Base-by-base conservation (phyloP, 2,329 filamentous ascomycete genomes). In the Ilyonectria mors-panacis region DNA sequence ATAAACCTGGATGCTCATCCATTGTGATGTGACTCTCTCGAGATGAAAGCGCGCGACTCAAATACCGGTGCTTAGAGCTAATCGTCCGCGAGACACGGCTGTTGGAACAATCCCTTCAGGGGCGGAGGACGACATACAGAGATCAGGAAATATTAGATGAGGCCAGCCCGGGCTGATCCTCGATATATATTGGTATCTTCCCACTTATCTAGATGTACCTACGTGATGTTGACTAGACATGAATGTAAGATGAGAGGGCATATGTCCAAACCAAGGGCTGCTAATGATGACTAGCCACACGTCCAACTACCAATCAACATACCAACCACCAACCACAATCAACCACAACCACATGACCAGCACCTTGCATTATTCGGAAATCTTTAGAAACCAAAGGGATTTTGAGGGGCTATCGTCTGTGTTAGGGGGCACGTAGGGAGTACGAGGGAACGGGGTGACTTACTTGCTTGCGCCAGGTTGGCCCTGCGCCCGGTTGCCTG, bases 401-500 rank as follows among this genome's bases (percentile, higher is more conserved):
- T 88, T 68, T 87, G 80, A 13, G 86, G 86, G 33, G 86, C 86
- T 87, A 42, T 17, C 48, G 15, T 23, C 30, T 57, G 50, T 37
- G 63, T 78, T 50, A 78, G 71, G 53, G n/a, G 56, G 6, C 12
- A 4, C 35, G 53, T 35, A 61, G 8, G 23, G 6, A 10, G 17
- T 47, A 47, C 35, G 5, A 19, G 50, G 30, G 13, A n/a, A 8
- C 13, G 17, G 10, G 45, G 56, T 17, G 45, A 95, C 95, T 92
- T 91, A 98, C 95, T 99, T 77, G 96, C 96, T 89, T 97, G 93
- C 59, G 93, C 88, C 73, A 99, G 87, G 80, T 98, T 98, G 63
- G 96, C 96, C 84, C 93, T 91, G 75, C 93, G 87, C 70, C 96
- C 96, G 7, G 96, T 99, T 30, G 94, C 88, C 83, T 98, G 96